Percentiles rank a stretch among this genome's conserved stretches.
Evolutionary conservation across 208 protist genomes (phyloP).

Genomic region (Naegleria gruberi): DNA sequence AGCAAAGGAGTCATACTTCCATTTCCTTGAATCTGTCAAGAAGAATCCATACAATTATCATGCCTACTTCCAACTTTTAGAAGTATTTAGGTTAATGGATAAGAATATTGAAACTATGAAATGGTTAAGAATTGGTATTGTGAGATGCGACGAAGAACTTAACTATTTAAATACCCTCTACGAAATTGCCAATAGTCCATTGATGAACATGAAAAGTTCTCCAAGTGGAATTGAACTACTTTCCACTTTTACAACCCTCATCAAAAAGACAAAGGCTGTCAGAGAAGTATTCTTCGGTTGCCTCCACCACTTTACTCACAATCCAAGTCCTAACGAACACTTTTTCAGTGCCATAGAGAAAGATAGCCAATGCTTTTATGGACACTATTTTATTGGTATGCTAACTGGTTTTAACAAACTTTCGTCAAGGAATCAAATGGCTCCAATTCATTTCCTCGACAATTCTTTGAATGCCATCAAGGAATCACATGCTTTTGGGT

Average conservation of each 20-base stretch:
- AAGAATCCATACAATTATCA: constrained; percentile 9
- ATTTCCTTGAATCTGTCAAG: not conserved
- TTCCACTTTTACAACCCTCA: not conserved
- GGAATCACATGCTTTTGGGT: not conserved
- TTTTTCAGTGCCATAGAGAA: not conserved
- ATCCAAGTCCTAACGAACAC: not conserved
- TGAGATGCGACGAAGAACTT: not conserved
- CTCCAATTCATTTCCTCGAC: not conserved
- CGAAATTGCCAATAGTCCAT: not conserved
- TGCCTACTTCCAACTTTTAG: not conserved
- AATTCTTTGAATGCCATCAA: not conserved
- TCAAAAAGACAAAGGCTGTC: not conserved
- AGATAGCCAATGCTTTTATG: not conserved
- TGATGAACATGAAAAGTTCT: not conserved
- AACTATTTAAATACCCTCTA: not conserved
- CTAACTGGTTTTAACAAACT: not conserved
- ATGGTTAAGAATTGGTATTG: not conserved
- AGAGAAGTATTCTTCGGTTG: not conserved
- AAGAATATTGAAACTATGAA: constrained; percentile 1
- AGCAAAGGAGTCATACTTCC: not conserved
- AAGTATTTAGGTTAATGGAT: not conserved
- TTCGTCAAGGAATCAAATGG: not conserved
- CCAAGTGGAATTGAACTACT: not conserved
- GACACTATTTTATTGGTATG: not conserved
- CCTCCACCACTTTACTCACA: not conserved